A percentile compares a stretch with the other conserved stretches of the same genome.
Conservation (phyloP, 2,329 filamentous ascomycete species). For the Mycogone perniciosa region DNA sequence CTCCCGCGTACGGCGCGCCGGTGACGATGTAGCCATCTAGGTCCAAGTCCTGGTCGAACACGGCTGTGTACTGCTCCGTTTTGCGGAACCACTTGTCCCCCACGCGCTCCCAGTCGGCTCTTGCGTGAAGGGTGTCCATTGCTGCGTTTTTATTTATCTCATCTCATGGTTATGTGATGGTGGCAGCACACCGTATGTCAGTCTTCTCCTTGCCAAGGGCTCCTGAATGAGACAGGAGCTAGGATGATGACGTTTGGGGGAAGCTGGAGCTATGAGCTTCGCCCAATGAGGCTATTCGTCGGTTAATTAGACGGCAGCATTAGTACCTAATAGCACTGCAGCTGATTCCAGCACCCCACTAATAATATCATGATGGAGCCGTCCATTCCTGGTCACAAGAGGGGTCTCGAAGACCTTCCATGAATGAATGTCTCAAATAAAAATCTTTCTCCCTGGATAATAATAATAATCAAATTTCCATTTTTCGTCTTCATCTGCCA, state of each 20-base stretch:
- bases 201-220: not conserved
- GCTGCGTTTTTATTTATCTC: conserved; percentile 14
- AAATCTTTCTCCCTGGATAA: too few species aligned
- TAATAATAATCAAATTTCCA: not conserved
- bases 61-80: conserved; percentile 81
- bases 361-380: not conserved
- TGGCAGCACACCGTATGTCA: not conserved
- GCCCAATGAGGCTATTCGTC: conserved; percentile 25
- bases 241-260: not conserved
- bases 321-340: conserved; percentile 1
- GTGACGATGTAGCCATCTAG: conserved; percentile 90
- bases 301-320: conserved; percentile 17
- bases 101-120: conserved; percentile 89
- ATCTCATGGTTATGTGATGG: conserved; percentile 24
- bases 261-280: conserved; percentile 7
- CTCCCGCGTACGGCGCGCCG: conserved; percentile 88
- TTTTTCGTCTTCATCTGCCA: conserved; percentile 7
- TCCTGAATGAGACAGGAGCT: not conserved
- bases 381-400: not conserved
- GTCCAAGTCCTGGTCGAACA: conserved; percentile 91
- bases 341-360: not conserved
- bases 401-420: not conserved
- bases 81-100: conserved; percentile 95
- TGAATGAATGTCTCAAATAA: not conserved
- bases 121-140: conserved; percentile 59